phyloP scores from a whole-genome alignment of 768 basidiomycete genomes.

The Pisolithus tinctorius region DNA sequence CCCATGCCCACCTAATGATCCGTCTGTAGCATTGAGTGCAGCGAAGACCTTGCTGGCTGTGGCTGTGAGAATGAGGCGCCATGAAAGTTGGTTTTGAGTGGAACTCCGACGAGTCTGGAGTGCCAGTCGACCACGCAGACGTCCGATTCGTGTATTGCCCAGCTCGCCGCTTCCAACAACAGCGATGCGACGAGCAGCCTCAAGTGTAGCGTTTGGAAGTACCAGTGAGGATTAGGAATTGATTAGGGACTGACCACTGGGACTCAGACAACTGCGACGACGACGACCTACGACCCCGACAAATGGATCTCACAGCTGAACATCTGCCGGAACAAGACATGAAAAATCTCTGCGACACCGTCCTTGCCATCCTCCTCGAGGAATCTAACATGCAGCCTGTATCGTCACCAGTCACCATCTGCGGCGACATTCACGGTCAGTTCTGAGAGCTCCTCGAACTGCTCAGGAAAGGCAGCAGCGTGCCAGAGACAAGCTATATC shows the following conservation, averaged over 20 bases:
- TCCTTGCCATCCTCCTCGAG: slow-evolving; percentile 85
- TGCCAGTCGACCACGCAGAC: slow-evolving; percentile 88
- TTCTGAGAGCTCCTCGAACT: slow-evolving; percentile 96
- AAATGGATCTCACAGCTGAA: slow-evolving; percentile 85
- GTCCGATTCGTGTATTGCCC: slow-evolving; percentile 50
- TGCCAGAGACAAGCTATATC: slow-evolving; percentile 88
- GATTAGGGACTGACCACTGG: no score
- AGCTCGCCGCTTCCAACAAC: neutral
- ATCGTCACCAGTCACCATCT: slow-evolving; percentile 89
- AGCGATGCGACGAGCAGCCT: slow-evolving; percentile 11
- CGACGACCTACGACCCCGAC: slow-evolving; percentile 46
- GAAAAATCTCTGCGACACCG: slow-evolving; percentile 86
- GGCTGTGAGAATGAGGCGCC: slow-evolving; percentile 53
- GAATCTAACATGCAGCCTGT: slow-evolving; percentile 95
- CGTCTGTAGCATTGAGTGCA: slow-evolving; percentile 59
- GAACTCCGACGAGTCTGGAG: slow-evolving; percentile 67
- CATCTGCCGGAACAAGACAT: slow-evolving; percentile 89
- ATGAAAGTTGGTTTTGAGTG: slow-evolving; percentile 52
- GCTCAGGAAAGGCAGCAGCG: slow-evolving; percentile 75
- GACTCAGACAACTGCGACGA: neutral
- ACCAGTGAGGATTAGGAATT: no score
- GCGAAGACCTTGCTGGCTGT: slow-evolving; percentile 76
- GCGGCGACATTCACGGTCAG: slow-evolving; percentile 96
- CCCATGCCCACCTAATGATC: slow-evolving; percentile 44
- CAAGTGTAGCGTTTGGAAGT: slow-evolving; percentile 8